These are phyloP conservation scores for Ogataea trehaloabstinens DNA, from an alignment of 805 yeast species.

Conservation along the genomic window DNA sequence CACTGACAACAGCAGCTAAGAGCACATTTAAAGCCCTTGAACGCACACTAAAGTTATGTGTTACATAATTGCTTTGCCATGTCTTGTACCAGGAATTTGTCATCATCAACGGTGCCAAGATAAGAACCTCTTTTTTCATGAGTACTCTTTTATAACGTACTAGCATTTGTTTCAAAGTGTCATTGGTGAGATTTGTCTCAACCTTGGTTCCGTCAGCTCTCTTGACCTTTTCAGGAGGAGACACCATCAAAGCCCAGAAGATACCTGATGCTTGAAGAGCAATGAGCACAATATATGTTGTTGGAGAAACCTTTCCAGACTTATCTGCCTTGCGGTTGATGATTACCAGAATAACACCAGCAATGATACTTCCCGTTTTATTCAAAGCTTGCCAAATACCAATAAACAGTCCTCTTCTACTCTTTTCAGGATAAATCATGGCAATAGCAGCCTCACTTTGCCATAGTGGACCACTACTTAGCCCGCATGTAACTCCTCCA, in stretches of 20 bases:
- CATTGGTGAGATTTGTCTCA: conserved; percentile 8
- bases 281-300: conserved; percentile 24
- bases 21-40: conserved; percentile 26
- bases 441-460: conserved; percentile 29
- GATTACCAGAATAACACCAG: conserved; percentile 24
- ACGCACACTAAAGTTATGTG: conserved; percentile 26
- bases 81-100: conserved; percentile 23
- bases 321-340: conserved; percentile 13
- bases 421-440: conserved; percentile 22
- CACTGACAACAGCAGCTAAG: conserved; percentile 21
- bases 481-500: conserved; percentile 26
- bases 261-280: conserved; percentile 28
- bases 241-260: conserved; percentile 18
- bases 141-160: conserved; percentile 7
- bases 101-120: conserved; percentile 21
- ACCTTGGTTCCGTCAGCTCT: conserved; percentile 28
- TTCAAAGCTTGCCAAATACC: conserved; percentile 28
- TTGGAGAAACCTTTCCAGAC: conserved; percentile 23
- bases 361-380: conserved; percentile 26
- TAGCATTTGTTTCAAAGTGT: conserved; percentile 8
- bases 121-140: conserved; percentile 18
- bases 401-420: conserved; percentile 26
- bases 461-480: conserved; percentile 28
- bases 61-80: conserved; percentile 22
- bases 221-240: conserved; percentile 27